A percentile compares a stretch with the other conserved stretches of the same genome.
Conservation (phyloP, 345 rosid species). For the thale cress (Arabidopsis thaliana) region DNA sequence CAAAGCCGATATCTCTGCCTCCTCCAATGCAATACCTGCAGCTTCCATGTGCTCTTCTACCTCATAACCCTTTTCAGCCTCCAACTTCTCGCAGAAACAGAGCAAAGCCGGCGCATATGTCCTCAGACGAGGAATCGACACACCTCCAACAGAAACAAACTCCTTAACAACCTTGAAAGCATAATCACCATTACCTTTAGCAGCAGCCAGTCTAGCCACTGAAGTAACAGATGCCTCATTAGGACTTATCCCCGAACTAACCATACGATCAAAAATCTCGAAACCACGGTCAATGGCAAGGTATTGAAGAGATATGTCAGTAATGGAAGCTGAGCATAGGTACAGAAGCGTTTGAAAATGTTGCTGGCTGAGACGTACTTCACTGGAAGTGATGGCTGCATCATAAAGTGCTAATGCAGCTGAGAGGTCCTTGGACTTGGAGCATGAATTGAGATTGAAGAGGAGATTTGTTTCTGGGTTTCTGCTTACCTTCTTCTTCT, state of each 20-base stretch:
- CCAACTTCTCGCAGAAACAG: slow-evolving; percentile 70
- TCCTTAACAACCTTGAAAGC: slow-evolving; percentile 69
- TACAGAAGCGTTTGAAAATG: slow-evolving; percentile 74
- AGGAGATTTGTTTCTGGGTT: slow-evolving; percentile 65
- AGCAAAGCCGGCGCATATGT: slow-evolving; percentile 78
- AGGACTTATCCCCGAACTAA: slow-evolving; percentile 53
- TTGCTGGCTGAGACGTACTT: slow-evolving; percentile 56
- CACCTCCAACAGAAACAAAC: slow-evolving; percentile 48
- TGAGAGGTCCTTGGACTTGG: slow-evolving; percentile 69
- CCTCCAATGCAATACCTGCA: slow-evolving; percentile 65
- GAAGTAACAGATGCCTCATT: slow-evolving; percentile 80
- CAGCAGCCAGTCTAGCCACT: slow-evolving; percentile 67
- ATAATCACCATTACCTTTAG: slow-evolving; percentile 72
- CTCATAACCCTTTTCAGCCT: slow-evolving; percentile 73
- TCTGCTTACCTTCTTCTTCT: slow-evolving; percentile 52
- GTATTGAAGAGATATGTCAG: slow-evolving; percentile 37
- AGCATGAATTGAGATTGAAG: slow-evolving; percentile 59
- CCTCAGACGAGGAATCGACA: slow-evolving; percentile 60
- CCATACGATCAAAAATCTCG: slow-evolving; percentile 63
- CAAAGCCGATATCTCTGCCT: slow-evolving; percentile 67
- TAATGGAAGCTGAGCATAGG: slow-evolving; percentile 55
- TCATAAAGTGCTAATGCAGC: slow-evolving; percentile 73
- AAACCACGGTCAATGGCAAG: slow-evolving; percentile 55
- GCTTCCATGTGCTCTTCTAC: slow-evolving; percentile 72
- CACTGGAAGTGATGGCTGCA: slow-evolving; percentile 44